A percentile compares a stretch with the other conserved stretches of the same genome.
These are phyloP conservation scores for Halteria grandinella DNA, from an alignment of 73 alveolate species.

Conservation along the genomic window DNA sequence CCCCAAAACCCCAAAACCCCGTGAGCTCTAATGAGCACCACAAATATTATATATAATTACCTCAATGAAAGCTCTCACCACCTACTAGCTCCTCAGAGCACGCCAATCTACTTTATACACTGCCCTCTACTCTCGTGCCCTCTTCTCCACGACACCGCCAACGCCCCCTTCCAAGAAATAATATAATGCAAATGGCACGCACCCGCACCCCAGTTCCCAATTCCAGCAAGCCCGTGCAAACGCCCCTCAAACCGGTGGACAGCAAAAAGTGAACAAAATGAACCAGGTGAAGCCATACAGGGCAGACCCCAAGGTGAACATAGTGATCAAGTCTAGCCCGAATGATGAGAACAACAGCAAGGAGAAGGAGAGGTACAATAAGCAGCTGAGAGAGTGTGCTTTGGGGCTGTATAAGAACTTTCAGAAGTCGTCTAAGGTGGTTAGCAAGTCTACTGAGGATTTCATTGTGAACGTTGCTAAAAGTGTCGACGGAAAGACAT, in stretches of 20 bases:
- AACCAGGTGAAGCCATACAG: conserved; percentile 37
- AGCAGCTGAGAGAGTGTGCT: conserved; percentile 43
- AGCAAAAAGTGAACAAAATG: background rate
- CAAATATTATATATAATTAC: no score
- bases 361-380: conserved; percentile 56
- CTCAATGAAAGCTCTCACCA: no score
- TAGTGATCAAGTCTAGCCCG: conserved; percentile 50
- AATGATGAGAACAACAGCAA: conserved; percentile 27
- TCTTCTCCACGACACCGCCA: no score
- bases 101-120: no score
- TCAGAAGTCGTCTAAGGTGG: background rate
- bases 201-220: no score
- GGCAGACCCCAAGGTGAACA: conserved; percentile 53
- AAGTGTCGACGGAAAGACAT: conserved; percentile 47
- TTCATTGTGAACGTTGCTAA: conserved; percentile 26
- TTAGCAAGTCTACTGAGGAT: conserved; percentile 28
- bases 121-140: no score
- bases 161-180: no score
- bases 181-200: no score
- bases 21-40: no score
- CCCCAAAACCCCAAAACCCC: no score
- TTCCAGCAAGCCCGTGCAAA: no score
- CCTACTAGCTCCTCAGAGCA: no score
- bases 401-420: conserved; percentile 36
- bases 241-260: background rate